Percentiles rank a stretch among this genome's conserved stretches.
These are phyloP conservation scores for Hortiboletus campestris DNA, from an alignment of 768 basidiomycete species.

Conservation along the genomic window DNA sequence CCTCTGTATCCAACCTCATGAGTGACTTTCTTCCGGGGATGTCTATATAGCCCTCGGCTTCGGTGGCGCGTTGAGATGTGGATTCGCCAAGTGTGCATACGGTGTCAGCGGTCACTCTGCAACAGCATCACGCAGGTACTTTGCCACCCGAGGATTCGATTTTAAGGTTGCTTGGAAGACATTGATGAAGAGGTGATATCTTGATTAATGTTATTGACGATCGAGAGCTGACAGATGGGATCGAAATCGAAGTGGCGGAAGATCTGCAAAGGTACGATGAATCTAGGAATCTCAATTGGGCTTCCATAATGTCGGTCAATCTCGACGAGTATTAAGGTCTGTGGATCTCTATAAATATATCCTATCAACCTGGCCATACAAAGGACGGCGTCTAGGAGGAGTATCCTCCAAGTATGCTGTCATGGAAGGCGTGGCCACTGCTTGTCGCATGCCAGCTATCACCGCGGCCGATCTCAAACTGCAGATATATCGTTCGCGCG, in stretches of 20 bases:
- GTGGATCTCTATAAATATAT: constrained; percentile 19
- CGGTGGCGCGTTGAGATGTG: constrained; percentile 13
- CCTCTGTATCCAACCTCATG: constrained; percentile 20
- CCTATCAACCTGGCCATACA: neutral
- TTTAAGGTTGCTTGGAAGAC: constrained; percentile 18
- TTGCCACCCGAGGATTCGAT: constrained; percentile 13
- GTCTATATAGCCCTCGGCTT: constrained; percentile 18
- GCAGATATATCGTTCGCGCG: constrained; percentile 1
- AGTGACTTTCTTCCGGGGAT: constrained; percentile 15
- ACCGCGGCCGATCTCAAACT: constrained; percentile 24
- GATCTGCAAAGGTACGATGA: constrained; percentile 23
- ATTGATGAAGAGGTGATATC: constrained; percentile 14
- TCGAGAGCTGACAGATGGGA: constrained; percentile 13
- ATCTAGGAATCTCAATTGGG: constrained; percentile 16
- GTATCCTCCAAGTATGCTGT: constrained; percentile 5
- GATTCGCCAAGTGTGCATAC: constrained; percentile 17
- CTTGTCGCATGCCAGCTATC: constrained; percentile 15
- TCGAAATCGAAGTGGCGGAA: constrained; percentile 18
- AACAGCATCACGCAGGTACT: neutral
- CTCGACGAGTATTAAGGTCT: constrained; percentile 16
- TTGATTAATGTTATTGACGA: constrained; percentile 18
- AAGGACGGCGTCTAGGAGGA: constrained; percentile 16
- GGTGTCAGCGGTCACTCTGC: constrained; percentile 10
- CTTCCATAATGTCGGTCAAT: constrained; percentile 24
- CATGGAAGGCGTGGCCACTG: constrained; percentile 10